Conservation (phyloP, 805 yeast genomes). For the Yarrowia porcina region DNA sequence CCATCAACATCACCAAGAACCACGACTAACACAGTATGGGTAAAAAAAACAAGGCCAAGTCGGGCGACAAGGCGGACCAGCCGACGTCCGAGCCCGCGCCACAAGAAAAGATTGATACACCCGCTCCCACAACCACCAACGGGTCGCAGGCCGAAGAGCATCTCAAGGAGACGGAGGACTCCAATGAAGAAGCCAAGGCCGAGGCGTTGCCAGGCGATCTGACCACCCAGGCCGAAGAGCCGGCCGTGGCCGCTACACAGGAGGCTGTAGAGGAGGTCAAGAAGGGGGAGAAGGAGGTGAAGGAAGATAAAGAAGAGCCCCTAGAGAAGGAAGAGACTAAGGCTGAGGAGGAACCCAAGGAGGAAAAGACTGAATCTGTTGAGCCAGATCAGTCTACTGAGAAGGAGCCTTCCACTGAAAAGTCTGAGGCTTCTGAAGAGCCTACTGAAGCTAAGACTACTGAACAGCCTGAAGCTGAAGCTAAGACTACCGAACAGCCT, state of each 20-base stretch:
- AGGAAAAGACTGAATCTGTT: not conserved
- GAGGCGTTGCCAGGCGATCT: conserved; percentile 22
- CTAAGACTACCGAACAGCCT: no score
- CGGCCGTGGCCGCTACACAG: conserved; percentile 13
- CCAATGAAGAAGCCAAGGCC: conserved; percentile 17
- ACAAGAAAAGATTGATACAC: not conserved
- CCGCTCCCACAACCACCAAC: not conserved
- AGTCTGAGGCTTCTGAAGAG: not conserved
- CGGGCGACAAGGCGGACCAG: conserved; percentile 7
- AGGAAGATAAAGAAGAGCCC: not conserved
- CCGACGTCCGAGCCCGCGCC: not conserved
- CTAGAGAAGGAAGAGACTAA: not conserved
- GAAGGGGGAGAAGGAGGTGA: not conserved
- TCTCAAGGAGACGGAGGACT: not conserved
- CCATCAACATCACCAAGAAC: no score
- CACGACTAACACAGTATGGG: conserved; percentile 16
- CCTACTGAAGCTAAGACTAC: not conserved
- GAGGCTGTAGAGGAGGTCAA: not conserved
- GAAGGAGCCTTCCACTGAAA: no score
- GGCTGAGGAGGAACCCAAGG: not conserved
- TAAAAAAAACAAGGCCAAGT: conserved; percentile 21
- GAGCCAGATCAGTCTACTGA: not conserved
- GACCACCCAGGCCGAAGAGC: conserved; percentile 21
- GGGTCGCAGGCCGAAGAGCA: not conserved
- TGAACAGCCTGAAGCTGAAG: no score